Evolutionary conservation across 352 stramenopile species (phyloP).

Genomic region (Aphanomyces astaci): DNA sequence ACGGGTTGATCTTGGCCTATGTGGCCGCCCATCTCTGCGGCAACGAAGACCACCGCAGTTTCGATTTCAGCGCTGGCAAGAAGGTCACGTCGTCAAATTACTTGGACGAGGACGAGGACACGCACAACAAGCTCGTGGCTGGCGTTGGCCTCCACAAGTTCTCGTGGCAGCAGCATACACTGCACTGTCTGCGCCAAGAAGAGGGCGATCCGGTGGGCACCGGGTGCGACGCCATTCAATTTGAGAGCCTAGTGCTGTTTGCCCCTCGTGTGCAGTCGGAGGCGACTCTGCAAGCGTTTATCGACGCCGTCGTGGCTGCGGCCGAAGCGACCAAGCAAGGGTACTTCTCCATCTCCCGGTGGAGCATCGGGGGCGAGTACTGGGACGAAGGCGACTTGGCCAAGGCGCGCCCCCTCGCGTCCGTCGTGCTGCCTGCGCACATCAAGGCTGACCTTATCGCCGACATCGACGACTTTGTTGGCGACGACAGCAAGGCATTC

Average conservation of each 20-base stretch:
- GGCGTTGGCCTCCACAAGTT: neutral
- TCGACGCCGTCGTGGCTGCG: neutral
- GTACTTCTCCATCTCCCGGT: conserved; percentile 6
- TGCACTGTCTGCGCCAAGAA: neutral
- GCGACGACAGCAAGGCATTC: conserved; percentile 1
- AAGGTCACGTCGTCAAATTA: neutral
- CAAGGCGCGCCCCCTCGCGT: neutral
- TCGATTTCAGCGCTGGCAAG: neutral
- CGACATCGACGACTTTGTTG: conserved; percentile 18
- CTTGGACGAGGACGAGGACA: neutral
- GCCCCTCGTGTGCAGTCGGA: neutral
- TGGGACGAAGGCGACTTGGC: neutral
- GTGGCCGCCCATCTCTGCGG: neutral
- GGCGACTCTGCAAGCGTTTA: neutral
- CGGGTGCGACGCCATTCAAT: neutral
- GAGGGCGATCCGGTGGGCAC: neutral
- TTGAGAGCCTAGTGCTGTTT: neutral
- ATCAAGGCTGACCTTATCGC: neutral
- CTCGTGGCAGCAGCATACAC: neutral
- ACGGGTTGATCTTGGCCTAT: neutral
- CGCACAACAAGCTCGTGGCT: neutral
- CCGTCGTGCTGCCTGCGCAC: neutral
- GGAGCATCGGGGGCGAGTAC: neutral
- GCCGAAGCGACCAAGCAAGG: conserved; percentile 1
- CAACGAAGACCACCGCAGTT: neutral